A percentile compares a stretch with the other conserved stretches of the same genome.
These are phyloP conservation scores for Boletus rufocinnamomeus DNA, from an alignment of 768 basidiomycete genomes.

Conservation along the genomic window DNA sequence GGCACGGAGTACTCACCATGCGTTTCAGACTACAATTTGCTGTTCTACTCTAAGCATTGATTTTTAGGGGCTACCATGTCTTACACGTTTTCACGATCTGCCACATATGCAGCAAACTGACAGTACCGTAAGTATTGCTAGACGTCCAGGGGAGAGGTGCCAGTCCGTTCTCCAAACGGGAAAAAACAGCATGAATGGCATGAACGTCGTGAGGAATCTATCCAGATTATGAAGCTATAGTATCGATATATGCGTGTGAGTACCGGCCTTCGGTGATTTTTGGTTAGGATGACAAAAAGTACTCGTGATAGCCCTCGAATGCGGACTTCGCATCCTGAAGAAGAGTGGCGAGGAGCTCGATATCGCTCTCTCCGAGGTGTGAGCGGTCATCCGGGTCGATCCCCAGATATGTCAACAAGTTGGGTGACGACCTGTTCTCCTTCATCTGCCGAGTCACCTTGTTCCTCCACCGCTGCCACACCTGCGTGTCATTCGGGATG, in stretches of 20 bases:
- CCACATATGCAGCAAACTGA: no score
- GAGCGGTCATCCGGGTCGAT: constrained; percentile 11
- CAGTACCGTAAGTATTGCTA: background rate
- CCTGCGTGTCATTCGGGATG: constrained; percentile 26
- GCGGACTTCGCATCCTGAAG: constrained; percentile 22
- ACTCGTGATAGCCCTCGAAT: constrained; percentile 18
- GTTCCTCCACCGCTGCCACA: constrained; percentile 29
- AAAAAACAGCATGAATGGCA: background rate
- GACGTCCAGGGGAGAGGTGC: background rate
- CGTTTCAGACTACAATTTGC: background rate
- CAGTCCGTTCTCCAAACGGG: background rate
- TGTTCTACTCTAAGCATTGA: background rate
- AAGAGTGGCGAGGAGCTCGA: constrained; percentile 16
- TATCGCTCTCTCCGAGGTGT: constrained; percentile 11
- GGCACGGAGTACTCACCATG: background rate
- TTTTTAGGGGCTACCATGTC: background rate
- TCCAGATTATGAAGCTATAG: background rate
- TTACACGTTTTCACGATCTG: no score
- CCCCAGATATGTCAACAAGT: background rate
- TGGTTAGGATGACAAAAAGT: constrained; percentile 1
- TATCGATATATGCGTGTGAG: no score
- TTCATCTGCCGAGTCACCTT: constrained; percentile 26
- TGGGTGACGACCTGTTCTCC: background rate
- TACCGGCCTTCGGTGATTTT: background rate
- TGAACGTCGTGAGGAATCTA: background rate